A percentile compares a stretch with the other conserved stretches of the same genome.
Evolutionary conservation across 768 basidiomycete genomes (phyloP).

Genomic region (Neoboletus brunneissimus): DNA sequence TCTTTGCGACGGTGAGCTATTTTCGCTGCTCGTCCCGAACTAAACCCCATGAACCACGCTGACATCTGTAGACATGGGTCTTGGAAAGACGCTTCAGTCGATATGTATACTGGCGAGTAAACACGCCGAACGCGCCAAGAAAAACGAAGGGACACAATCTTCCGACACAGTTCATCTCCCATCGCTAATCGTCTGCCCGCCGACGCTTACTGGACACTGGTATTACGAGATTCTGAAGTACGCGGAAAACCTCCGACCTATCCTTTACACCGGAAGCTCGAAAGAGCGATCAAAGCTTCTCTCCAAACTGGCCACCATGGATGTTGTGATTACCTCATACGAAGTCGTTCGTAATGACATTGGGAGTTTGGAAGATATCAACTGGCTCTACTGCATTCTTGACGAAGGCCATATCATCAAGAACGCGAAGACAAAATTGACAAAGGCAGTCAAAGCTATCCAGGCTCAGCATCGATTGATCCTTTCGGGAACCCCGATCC

Average conservation of each 20-base stretch:
- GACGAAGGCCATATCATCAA: constrained; percentile 99
- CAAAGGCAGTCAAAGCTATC: constrained; percentile 91
- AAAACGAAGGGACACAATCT: constrained; percentile 59
- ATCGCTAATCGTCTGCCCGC: constrained; percentile 93
- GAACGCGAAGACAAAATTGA: constrained; percentile 97
- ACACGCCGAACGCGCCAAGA: constrained; percentile 80
- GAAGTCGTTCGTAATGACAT: constrained; percentile 97
- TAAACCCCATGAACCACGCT: neutral
- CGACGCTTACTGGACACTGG: constrained; percentile 98
- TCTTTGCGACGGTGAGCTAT: constrained; percentile 83
- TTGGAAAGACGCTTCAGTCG: constrained; percentile 96
- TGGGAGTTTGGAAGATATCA: constrained; percentile 60
- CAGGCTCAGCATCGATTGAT: constrained; percentile 91
- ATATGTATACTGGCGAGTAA: constrained; percentile 96
- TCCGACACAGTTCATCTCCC: constrained; percentile 84
- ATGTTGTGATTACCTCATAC: constrained; percentile 96
- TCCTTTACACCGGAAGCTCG: constrained; percentile 87
- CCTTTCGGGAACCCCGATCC: constrained; percentile 95
- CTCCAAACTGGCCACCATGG: constrained; percentile 62
- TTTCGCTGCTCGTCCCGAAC: constrained; percentile 14
- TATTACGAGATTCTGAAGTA: constrained; percentile 97
- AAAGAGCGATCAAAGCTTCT: constrained; percentile 74
- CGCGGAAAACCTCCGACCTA: constrained; percentile 73
- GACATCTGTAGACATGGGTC: constrained; percentile 81
- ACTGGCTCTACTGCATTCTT: constrained; percentile 94